Percentiles rank a stretch among this genome's conserved stretches.
phyloP scores from a whole-genome alignment of 352 stramenopile species.

The Phytophthora tentaculata region DNA sequence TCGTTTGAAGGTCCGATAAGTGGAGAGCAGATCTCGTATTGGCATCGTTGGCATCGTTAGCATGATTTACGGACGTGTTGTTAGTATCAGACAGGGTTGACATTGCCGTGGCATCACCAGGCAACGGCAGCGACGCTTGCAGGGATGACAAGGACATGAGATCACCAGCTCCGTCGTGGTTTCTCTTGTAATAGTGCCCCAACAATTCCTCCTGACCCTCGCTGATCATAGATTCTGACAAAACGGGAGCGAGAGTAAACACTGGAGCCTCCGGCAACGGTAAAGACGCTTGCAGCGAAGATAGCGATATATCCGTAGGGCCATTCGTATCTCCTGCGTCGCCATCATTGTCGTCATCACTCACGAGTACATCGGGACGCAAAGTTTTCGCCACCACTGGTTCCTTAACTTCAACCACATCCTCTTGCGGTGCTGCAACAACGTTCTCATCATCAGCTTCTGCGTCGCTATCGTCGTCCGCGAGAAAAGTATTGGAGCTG shows the following conservation, averaged over 20 bases:
- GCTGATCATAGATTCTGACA: background rate
- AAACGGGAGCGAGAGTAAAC: background rate
- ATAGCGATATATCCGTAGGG: background rate
- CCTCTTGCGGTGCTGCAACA: background rate
- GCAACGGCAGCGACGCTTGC: slow-evolving; percentile 30
- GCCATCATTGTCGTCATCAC: slow-evolving; percentile 35
- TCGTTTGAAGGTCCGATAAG: slow-evolving; percentile 25
- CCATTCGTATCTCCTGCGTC: background rate
- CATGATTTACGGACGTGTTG: slow-evolving; percentile 14
- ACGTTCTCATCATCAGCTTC: slow-evolving; percentile 1
- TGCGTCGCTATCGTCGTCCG: slow-evolving; percentile 7
- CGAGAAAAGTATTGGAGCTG: slow-evolving; percentile 16
- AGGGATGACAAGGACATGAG: slow-evolving; percentile 26
- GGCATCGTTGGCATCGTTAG: slow-evolving; percentile 2
- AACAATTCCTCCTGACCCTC: slow-evolving; percentile 2
- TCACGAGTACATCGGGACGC: slow-evolving; percentile 30
- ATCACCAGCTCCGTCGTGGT: slow-evolving; percentile 12
- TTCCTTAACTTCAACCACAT: background rate
- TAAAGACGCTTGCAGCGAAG: slow-evolving; percentile 23
- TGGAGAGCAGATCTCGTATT: slow-evolving; percentile 1
- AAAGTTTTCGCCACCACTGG: background rate
- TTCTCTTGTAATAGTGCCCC: slow-evolving; percentile 26
- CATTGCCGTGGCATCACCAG: background rate
- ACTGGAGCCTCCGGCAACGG: slow-evolving; percentile 16
- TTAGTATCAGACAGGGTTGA: background rate